Percentiles rank a stretch among this genome's conserved stretches.
Evolutionary conservation across 768 basidiomycete species (phyloP).

Genomic region (Panaeolus papilionaceus): DNA sequence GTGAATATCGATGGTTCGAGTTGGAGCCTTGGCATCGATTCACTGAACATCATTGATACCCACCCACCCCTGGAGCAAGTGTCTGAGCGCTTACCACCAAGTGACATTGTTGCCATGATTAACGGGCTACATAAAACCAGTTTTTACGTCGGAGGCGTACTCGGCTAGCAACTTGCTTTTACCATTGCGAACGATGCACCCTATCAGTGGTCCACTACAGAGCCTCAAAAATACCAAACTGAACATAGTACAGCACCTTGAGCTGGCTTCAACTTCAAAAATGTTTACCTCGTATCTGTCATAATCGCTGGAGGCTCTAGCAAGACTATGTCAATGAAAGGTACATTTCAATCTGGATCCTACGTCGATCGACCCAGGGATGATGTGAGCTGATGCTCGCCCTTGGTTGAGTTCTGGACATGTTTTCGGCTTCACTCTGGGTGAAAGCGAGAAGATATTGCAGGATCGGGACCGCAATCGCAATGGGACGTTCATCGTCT

Average conservation of each 20-base stretch:
- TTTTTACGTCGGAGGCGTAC: too few species aligned
- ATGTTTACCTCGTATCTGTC: conserved; percentile 95
- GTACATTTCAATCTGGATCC: conserved; percentile 65
- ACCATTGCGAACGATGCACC: too few species aligned
- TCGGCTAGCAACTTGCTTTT: too few species aligned
- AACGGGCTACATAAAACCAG: too few species aligned
- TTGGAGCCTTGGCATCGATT: too few species aligned
- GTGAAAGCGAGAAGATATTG: background rate
- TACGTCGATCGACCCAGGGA: conserved; percentile 6
- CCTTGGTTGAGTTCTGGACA: background rate
- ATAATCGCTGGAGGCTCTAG: conserved; percentile 65
- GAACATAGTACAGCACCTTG: background rate
- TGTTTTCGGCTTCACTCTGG: background rate
- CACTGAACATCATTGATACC: too few species aligned
- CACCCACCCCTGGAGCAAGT: too few species aligned
- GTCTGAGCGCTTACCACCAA: too few species aligned
- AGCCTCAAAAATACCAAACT: too few species aligned
- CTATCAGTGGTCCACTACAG: too few species aligned
- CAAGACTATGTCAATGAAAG: conserved; percentile 87
- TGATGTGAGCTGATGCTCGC: background rate
- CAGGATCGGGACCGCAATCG: background rate
- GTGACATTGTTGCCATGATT: too few species aligned
- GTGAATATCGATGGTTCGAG: too few species aligned
- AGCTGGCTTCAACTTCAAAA: conserved; percentile 15
- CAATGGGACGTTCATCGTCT: background rate